These are phyloP conservation scores for Geotrichum europaeum DNA, from an alignment of 1,139 yeast species.

Conservation along the genomic window DNA sequence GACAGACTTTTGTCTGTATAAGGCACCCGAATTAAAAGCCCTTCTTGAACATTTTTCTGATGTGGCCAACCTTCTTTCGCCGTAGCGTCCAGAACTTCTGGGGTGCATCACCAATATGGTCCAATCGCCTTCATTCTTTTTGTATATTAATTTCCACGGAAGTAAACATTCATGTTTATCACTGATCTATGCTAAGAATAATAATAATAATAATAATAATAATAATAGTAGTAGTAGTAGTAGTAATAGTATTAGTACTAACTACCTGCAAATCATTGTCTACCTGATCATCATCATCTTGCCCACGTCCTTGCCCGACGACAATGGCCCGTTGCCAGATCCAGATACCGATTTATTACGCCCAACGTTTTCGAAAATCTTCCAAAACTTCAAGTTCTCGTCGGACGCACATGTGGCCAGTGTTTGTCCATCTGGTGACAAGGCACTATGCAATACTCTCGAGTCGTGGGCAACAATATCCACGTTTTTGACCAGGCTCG, in stretches of 20 bases:
- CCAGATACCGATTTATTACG: conserved; percentile 29
- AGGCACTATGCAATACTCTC: conserved; percentile 72
- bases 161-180: too few relatives aligned
- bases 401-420: conserved; percentile 95
- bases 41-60: too few relatives aligned
- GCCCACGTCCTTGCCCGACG: conserved; percentile 36
- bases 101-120: too few relatives aligned
- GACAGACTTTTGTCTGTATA: too few relatives aligned
- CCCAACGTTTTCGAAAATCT: conserved; percentile 63
- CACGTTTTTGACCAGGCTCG: conserved; percentile 80
- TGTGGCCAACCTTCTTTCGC: too few relatives aligned
- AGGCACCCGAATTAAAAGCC: too few relatives aligned
- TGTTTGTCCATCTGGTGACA: conserved; percentile 86
- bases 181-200: neutral
- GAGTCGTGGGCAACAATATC: conserved; percentile 90
- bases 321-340: conserved; percentile 22
- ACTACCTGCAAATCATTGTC: neutral
- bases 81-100: too few relatives aligned
- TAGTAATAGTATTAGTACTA: neutral
- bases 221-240: neutral
- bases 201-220: neutral
- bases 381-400: conserved; percentile 94
- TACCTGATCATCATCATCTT: conserved; percentile 43
- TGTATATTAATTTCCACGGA: too few relatives aligned
- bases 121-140: too few relatives aligned